These are phyloP conservation scores for Nowakowskiella sp. DNA, from an alignment of 192 early-diverging fungal species.

Conservation along the genomic window DNA sequence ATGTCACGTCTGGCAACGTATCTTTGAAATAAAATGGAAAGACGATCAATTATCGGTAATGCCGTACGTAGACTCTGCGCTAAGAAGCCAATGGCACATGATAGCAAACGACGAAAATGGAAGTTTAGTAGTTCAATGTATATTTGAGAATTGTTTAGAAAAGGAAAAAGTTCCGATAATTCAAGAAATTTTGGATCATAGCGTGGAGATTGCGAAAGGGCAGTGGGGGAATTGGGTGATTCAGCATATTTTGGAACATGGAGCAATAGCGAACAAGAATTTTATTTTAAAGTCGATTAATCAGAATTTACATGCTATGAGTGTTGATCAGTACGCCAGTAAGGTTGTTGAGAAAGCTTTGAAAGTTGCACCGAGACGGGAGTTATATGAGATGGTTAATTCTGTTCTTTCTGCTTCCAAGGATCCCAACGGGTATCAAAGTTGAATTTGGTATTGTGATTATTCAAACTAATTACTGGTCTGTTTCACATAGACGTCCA, in stretches of 20 bases:
- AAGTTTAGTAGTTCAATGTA: constrained; percentile 65
- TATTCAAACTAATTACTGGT: constrained; percentile 15
- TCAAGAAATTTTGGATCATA: constrained; percentile 51
- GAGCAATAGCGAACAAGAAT: constrained; percentile 41
- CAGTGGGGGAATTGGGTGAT: constrained; percentile 84
- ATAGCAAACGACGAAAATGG: constrained; percentile 73
- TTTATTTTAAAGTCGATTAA: constrained; percentile 38
- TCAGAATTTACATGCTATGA: constrained; percentile 39
- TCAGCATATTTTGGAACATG: constrained; percentile 67
- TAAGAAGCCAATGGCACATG: constrained; percentile 52
- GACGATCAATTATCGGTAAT: constrained; percentile 42
- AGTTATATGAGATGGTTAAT: constrained; percentile 40
- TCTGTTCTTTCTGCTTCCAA: constrained; percentile 20
- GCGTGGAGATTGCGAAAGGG: constrained; percentile 56
- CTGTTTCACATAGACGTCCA: constrained; percentile 29
- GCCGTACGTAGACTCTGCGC: constrained; percentile 47
- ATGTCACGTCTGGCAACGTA: constrained; percentile 74
- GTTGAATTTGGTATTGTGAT: constrained; percentile 6
- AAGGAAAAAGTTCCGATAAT: constrained; percentile 58
- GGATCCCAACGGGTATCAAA: constrained; percentile 1
- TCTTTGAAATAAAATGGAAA: constrained; percentile 64
- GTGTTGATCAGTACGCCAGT: constrained; percentile 65
- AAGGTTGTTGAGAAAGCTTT: constrained; percentile 72
- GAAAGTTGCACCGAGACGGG: constrained; percentile 32
- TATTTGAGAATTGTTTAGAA: constrained; percentile 65